A percentile compares a stretch with the other conserved stretches of the same genome.
phyloP scores from a whole-genome alignment of 2,329 filamentous ascomycete species.

The Zymoseptoria passerinii region DNA sequence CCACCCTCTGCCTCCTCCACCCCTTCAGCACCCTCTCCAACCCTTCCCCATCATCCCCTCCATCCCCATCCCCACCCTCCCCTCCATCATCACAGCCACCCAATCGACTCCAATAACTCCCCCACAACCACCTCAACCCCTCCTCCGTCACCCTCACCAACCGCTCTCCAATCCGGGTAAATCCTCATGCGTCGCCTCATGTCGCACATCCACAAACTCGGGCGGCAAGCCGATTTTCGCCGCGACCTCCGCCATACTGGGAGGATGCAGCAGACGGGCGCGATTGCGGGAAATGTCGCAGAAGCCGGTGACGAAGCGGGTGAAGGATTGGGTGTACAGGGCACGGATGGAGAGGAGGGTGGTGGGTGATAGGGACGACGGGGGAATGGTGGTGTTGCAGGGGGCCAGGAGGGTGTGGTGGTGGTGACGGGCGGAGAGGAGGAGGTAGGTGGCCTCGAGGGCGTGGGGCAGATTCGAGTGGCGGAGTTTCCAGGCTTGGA shows the following conservation, averaged over 20 bases:
- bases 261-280: slow-evolving; percentile 48
- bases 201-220: slow-evolving; percentile 79
- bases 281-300: slow-evolving; percentile 65
- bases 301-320: slow-evolving; percentile 65
- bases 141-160: slow-evolving; percentile 61
- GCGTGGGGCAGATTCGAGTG: slow-evolving; percentile 64
- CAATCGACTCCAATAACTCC: slow-evolving; percentile 67
- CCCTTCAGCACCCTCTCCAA: slow-evolving; percentile 13
- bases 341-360: slow-evolving; percentile 56
- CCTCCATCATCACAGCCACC: slow-evolving; percentile 24
- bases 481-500: slow-evolving; percentile 55
- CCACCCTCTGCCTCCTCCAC: slow-evolving; percentile 19
- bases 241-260: slow-evolving; percentile 63
- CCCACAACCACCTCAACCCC: slow-evolving; percentile 78
- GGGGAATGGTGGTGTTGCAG: slow-evolving; percentile 59
- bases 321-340: slow-evolving; percentile 64
- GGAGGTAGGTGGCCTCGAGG: slow-evolving; percentile 67
- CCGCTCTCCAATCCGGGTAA: slow-evolving; percentile 66
- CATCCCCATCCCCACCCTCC: slow-evolving; percentile 28
- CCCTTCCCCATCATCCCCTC: slow-evolving; percentile 5
- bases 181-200: slow-evolving; percentile 85
- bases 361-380: slow-evolving; percentile 43
- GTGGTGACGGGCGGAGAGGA: slow-evolving; percentile 60
- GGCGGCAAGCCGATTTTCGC: slow-evolving; percentile 61
- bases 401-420: slow-evolving; percentile 40